These are phyloP conservation scores for Syzygium aqueum DNA, from an alignment of 345 rosid species.

Conservation along the genomic window DNA sequence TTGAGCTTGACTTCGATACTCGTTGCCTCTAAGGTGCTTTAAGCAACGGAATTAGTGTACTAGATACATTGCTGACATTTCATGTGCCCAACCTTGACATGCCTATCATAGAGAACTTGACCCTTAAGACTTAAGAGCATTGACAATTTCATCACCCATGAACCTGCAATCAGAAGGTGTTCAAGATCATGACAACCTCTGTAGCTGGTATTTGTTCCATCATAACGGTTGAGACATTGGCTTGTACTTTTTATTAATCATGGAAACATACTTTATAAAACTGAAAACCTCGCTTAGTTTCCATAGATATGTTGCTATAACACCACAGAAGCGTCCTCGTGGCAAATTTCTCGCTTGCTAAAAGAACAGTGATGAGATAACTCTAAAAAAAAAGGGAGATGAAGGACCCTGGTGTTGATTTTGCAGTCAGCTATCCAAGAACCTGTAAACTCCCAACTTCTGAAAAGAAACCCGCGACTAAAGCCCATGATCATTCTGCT, in stretches of 20 bases:
- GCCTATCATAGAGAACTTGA: background rate
- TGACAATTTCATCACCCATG: background rate
- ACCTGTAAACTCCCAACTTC: background rate
- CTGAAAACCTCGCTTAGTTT: background rate
- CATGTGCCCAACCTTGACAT: background rate
- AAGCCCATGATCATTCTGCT: background rate
- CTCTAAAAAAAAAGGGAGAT: background rate
- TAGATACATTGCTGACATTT: background rate
- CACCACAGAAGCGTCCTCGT: background rate
- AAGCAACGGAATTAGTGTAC: background rate
- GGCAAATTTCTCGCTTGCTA: background rate
- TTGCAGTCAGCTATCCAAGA: background rate
- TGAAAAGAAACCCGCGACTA: background rate
- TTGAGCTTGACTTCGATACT: background rate
- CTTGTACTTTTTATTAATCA: background rate
- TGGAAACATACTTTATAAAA: background rate
- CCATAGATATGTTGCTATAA: background rate
- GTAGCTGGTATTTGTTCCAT: background rate
- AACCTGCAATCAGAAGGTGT: background rate
- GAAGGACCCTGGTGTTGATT: background rate
- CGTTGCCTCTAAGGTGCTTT: background rate
- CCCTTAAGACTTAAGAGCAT: background rate
- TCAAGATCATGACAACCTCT: background rate
- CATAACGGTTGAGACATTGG: background rate
- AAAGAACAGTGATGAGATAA: background rate